Conservation (phyloP, 2,329 filamentous ascomycete species). For the Fusarium sp. region DNA sequence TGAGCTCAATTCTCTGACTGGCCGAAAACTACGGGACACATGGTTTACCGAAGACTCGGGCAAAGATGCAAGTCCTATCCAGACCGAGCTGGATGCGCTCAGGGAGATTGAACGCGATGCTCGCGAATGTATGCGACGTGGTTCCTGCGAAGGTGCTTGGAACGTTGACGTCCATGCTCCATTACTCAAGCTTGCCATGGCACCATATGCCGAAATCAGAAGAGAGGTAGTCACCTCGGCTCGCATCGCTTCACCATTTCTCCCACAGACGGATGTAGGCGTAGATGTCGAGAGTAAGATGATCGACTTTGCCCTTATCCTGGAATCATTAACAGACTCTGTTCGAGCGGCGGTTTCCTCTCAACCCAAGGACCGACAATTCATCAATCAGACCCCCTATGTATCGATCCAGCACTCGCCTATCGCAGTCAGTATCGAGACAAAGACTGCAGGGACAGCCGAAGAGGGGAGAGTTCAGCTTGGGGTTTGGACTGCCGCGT, state of each 20-base stretch:
- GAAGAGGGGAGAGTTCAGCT: slow-evolving; percentile 5
- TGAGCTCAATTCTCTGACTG: background rate
- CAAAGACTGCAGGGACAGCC: background rate
- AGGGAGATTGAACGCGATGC: background rate
- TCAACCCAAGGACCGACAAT: background rate
- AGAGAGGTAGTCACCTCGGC: slow-evolving; percentile 8
- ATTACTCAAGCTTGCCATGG: slow-evolving; percentile 13
- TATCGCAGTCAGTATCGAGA: background rate
- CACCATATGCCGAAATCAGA: background rate
- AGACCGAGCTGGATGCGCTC: background rate
- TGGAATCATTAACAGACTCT: background rate
- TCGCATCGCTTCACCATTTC: slow-evolving; percentile 12
- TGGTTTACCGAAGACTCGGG: background rate
- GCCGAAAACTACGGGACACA: background rate
- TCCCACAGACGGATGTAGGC: slow-evolving; percentile 7
- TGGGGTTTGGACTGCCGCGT: background rate
- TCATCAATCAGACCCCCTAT: background rate
- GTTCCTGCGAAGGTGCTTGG: background rate
- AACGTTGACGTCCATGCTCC: slow-evolving; percentile 13
- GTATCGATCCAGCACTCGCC: background rate
- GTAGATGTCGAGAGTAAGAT: slow-evolving; percentile 11
- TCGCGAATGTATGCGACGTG: background rate
- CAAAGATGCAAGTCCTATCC: background rate
- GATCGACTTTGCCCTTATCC: slow-evolving; percentile 7
- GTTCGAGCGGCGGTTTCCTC: background rate